Evolutionary conservation across 2,329 filamentous ascomycete genomes (phyloP).

Genomic region (Ascochyta pisi): DNA sequence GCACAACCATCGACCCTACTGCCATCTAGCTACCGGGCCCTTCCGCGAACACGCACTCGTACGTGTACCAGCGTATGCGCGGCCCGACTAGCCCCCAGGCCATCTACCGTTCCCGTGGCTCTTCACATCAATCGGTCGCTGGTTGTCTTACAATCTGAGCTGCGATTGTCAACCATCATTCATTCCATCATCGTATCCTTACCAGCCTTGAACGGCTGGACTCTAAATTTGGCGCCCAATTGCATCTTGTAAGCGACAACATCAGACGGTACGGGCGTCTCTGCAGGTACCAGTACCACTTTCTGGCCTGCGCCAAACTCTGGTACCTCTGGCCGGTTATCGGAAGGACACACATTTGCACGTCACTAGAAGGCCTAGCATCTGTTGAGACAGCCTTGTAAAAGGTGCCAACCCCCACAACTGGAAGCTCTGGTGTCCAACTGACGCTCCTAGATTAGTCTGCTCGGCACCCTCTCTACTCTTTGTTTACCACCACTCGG

Average conservation of each 20-base stretch:
- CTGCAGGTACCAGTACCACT: not conserved
- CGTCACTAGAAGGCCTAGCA: not conserved
- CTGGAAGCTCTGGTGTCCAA: not conserved
- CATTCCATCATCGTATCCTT: constrained; percentile 14
- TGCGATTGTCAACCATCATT: constrained; percentile 13
- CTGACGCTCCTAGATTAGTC: constrained; percentile 15
- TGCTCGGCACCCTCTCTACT: not conserved
- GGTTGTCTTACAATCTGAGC: constrained; percentile 6
- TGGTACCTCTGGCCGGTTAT: constrained; percentile 8
- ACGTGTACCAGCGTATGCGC: constrained; percentile 20
- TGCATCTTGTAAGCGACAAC: constrained; percentile 21
- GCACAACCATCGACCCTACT: constrained; percentile 10
- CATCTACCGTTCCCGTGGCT: constrained; percentile 18
- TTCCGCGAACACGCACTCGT: constrained; percentile 23
- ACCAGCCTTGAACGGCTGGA: not conserved
- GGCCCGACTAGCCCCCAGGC: constrained; percentile 18
- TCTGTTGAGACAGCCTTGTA: constrained; percentile 26
- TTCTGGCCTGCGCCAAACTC: not conserved
- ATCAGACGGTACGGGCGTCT: constrained; percentile 23
- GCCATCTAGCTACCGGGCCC: constrained; percentile 22
- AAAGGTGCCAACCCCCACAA: constrained; percentile 7
- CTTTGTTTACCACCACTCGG: constrained; percentile 16
- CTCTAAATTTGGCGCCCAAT: constrained; percentile 22
- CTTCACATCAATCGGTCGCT: constrained; percentile 9
- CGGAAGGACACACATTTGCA: constrained; percentile 8